phyloP scores from a whole-genome alignment of 148 eudicot species.

The Rheum nobile region DNA sequence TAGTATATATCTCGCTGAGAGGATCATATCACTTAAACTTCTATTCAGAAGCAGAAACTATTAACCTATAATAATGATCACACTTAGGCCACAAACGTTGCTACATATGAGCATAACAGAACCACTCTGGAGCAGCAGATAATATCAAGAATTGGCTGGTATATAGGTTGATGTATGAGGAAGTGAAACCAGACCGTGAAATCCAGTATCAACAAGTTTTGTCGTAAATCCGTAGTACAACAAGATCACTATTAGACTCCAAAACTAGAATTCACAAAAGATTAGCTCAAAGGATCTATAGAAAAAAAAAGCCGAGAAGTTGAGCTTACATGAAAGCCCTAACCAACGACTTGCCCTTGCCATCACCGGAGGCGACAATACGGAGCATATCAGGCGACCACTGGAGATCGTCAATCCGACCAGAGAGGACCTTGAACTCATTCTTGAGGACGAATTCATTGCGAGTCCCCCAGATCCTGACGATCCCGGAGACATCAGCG shows the following conservation, averaged over 20 bases:
- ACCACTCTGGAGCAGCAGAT: neutral
- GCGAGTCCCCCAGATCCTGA: conserved; percentile 88
- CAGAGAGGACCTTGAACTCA: conserved; percentile 77
- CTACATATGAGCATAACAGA: neutral
- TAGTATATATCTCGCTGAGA: too few relatives aligned
- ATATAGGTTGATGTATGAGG: neutral
- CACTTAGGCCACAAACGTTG: neutral
- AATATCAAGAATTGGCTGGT: neutral
- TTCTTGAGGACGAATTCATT: conserved; percentile 73
- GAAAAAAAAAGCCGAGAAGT: neutral
- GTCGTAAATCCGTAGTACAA: neutral
- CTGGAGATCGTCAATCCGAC: conserved; percentile 87
- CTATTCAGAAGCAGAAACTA: neutral
- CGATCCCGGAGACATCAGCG: conserved; percentile 72
- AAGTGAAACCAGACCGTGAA: neutral
- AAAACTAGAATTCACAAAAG: neutral
- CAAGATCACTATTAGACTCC: neutral
- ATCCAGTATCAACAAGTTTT: neutral
- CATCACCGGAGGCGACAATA: conserved; percentile 90
- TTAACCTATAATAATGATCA: neutral
- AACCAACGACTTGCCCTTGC: conserved; percentile 81
- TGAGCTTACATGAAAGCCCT: conserved; percentile 77
- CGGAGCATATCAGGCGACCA: conserved; percentile 79
- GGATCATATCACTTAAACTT: neutral
- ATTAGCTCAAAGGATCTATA: neutral